A percentile compares a stretch with the other conserved stretches of the same genome.
These are phyloP conservation scores for Paramarasmius palmivorus DNA, from an alignment of 1,284 basidiomycete genomes.

Conservation along the genomic window DNA sequence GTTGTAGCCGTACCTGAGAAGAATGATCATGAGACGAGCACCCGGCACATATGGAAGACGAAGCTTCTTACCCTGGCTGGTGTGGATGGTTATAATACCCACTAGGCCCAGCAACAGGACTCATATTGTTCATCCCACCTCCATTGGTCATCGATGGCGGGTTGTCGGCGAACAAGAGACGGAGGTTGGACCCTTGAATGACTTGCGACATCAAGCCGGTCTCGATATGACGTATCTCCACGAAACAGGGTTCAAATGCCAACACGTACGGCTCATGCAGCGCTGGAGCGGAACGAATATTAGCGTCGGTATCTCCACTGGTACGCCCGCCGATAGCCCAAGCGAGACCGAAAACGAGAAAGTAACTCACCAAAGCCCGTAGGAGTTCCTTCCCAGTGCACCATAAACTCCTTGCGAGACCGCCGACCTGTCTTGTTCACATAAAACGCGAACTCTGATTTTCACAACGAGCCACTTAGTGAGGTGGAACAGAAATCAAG, in stretches of 20 bases:
- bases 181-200: slow-evolving; percentile 89
- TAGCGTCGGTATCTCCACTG: too few relatives aligned
- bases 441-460: slow-evolving; percentile 94
- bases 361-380: slow-evolving; percentile 83
- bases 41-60: slow-evolving; percentile 1
- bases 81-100: slow-evolving; percentile 34
- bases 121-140: slow-evolving; percentile 18
- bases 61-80: slow-evolving; percentile 20
- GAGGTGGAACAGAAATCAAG: background rate
- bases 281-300: slow-evolving; percentile 49
- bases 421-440: slow-evolving; percentile 97
- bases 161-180: slow-evolving; percentile 91
- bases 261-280: slow-evolving; percentile 96
- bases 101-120: background rate
- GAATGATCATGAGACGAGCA: background rate
- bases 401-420: slow-evolving; percentile 89
- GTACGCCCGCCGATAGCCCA: background rate
- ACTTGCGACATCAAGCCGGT: slow-evolving; percentile 92
- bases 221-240: slow-evolving; percentile 96
- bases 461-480: slow-evolving; percentile 11
- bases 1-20: slow-evolving; percentile 22
- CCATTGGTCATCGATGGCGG: slow-evolving; percentile 80
- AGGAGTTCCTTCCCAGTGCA: slow-evolving; percentile 95
- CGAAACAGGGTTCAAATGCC: slow-evolving; percentile 95
- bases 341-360: background rate